phyloP scores from a whole-genome alignment of 495 filamentous ascomycete genomes.

The Podospora comata region DNA sequence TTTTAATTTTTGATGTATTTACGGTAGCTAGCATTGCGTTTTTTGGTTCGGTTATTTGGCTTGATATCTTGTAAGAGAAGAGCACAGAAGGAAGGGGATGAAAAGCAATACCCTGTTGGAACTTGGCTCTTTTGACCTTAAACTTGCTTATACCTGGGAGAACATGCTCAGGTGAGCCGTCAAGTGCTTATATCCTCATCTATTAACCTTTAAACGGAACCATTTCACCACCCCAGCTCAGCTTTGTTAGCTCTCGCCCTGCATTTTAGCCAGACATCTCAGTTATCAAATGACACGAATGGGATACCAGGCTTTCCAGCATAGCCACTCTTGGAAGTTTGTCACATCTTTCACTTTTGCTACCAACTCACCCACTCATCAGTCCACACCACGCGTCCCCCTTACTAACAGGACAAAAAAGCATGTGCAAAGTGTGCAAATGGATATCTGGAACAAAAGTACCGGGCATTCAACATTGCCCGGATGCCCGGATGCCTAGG shows the following conservation, averaged over 20 bases:
- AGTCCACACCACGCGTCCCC: not conserved
- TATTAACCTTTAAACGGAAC: not conserved
- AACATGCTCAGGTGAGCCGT: not conserved
- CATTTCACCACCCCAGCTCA: not conserved
- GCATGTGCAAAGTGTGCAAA: not conserved
- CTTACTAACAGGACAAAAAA: not conserved
- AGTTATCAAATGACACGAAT: not conserved
- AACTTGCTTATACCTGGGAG: not conserved
- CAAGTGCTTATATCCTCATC: not conserved
- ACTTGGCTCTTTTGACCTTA: not conserved
- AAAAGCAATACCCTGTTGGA: not conserved
- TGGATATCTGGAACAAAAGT: no score
- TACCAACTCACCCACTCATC: not conserved
- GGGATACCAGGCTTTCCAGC: not conserved
- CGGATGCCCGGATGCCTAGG: not conserved
- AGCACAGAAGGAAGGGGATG: not conserved
- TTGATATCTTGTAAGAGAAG: not conserved
- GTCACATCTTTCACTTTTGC: not conserved
- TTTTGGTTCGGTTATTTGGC: not conserved
- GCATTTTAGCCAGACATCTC: not conserved
- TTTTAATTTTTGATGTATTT: not conserved
- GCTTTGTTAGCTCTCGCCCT: not conserved
- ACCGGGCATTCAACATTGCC: not conserved
- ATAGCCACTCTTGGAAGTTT: not conserved
- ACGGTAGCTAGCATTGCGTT: not conserved